These are phyloP conservation scores for Penicillium sp. DNA, from an alignment of 2,329 filamentous ascomycete species.

Conservation along the genomic window DNA sequence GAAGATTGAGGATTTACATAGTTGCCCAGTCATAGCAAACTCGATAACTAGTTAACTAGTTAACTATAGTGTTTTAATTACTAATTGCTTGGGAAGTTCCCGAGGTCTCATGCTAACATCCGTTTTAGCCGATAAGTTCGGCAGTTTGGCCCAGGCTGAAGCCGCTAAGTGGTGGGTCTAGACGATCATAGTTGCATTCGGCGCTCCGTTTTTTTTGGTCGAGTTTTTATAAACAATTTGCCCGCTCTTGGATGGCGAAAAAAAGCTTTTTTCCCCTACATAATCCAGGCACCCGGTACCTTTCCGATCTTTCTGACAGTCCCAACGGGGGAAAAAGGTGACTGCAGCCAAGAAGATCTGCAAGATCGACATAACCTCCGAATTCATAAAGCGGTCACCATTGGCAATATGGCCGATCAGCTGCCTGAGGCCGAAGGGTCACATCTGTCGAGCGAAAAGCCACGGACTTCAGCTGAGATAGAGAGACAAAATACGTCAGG, in stretches of 20 bases:
- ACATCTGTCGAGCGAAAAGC: constrained; percentile 1
- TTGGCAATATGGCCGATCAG: constrained; percentile 7
- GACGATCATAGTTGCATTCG: constrained; percentile 7
- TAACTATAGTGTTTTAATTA: neutral
- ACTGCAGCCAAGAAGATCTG: constrained; percentile 8
- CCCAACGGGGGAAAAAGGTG: neutral
- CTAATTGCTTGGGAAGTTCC: neutral
- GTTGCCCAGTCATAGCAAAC: neutral
- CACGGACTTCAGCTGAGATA: constrained; percentile 9
- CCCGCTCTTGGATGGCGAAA: neutral
- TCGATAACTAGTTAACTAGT: neutral
- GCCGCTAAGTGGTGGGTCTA: constrained; percentile 10
- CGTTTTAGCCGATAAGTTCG: neutral
- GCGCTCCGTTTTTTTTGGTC: neutral
- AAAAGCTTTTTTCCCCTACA: neutral
- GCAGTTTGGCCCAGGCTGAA: constrained; percentile 1
- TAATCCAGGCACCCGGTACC: neutral
- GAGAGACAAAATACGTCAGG: constrained; percentile 16
- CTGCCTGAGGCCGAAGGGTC: neutral
- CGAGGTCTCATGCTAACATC: neutral
- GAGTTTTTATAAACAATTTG: neutral
- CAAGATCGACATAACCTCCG: neutral
- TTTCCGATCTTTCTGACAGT: neutral
- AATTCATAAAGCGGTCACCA: constrained; percentile 4
- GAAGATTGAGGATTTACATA: too few species aligned